phyloP scores from a whole-genome alignment of 768 basidiomycete genomes.

The Tephrocybe sp. region DNA sequence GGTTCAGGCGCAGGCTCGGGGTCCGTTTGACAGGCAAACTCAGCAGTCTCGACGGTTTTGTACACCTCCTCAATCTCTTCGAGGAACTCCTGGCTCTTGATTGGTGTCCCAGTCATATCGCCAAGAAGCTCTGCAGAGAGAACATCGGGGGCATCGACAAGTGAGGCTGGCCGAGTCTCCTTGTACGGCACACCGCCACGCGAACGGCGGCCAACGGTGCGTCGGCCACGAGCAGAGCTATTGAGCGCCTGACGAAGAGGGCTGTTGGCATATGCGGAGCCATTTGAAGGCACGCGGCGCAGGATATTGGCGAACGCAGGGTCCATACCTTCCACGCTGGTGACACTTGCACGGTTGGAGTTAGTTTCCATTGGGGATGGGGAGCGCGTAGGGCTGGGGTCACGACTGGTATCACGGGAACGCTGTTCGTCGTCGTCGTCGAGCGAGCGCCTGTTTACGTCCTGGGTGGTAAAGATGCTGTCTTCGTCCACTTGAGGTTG shows the following conservation, averaged over 20 bases:
- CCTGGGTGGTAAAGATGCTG: slow-evolving; percentile 33
- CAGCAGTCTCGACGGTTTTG: slow-evolving; percentile 48
- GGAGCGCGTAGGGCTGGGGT: slow-evolving; percentile 26
- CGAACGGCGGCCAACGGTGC: slow-evolving; percentile 49
- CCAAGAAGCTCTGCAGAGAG: slow-evolving; percentile 63
- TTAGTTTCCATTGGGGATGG: slow-evolving; percentile 37
- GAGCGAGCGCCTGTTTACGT: slow-evolving; percentile 21
- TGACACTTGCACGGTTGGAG: slow-evolving; percentile 70
- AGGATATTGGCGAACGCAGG: slow-evolving; percentile 82
- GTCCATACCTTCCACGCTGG: slow-evolving; percentile 85
- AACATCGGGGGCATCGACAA: slow-evolving; percentile 72
- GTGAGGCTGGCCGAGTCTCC: slow-evolving; percentile 66
- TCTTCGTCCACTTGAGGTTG: slow-evolving; percentile 37
- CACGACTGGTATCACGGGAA: neutral
- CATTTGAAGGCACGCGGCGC: slow-evolving; percentile 51
- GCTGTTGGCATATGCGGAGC: slow-evolving; percentile 47
- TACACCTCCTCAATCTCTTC: slow-evolving; percentile 38
- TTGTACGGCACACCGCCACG: slow-evolving; percentile 72
- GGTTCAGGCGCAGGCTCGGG: slow-evolving; percentile 28
- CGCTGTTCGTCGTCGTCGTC: slow-evolving; percentile 23
- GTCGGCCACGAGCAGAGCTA: slow-evolving; percentile 45
- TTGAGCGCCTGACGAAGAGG: slow-evolving; percentile 63
- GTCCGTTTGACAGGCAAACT: slow-evolving; percentile 71
- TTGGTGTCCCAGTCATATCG: slow-evolving; percentile 40
- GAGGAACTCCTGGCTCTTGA: slow-evolving; percentile 36